Evolutionary conservation across 2,329 filamentous ascomycete species (phyloP), one percentile per base, ranked within the genome.

Genomic region (Ceratocystis destructans): DNA sequence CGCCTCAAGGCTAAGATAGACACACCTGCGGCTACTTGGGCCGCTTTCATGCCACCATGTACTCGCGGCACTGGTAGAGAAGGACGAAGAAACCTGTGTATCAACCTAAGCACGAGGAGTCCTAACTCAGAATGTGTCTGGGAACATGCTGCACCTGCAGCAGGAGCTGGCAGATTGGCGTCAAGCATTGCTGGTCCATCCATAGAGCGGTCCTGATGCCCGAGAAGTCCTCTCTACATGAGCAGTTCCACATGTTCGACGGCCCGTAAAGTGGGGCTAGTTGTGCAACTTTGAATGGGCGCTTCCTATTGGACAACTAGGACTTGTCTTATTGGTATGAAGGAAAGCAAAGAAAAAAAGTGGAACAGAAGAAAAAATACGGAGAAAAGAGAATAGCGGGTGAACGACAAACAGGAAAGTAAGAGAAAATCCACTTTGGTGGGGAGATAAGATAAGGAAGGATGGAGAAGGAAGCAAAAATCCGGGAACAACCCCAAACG

Each of bases 361-460:
- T 59, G 55, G 55, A 20, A 5, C 55, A 17, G 4, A n/a, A 20
- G 37, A 37, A 25, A 59, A n/a, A 8, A 37, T 7, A n/a, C 33
- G 28, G 55, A 59, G 55, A 59, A 33, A 59, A 37, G 55, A 37
- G 55, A 31, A 10, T 20, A 59, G 55, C 28, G 31, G 28, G 55
- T 37, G 55, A 59, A 59, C 33, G 55, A 37, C 55, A 59, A 59
- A 59, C 55, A 59, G 15, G 55, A 31, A 37, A 31, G 7, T 15
- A 8, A 10, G 55, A 37, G 55, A 37, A 59, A n/a, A 59, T 20
- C 55, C 55, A 59, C 55, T 37, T 59, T 31, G 31, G 55, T 59
- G 55, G 55, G 55, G 28, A 37, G 55, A 59, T 59, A 59, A 59
- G 55, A 59, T 59, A 59, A 59, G 28, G 28, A 59, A 59, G 53